Evolutionary conservation across 345 rosid genomes (phyloP), one percentile per base, ranked within the genome.

Genomic region (Bretschneidera sinensis): DNA sequence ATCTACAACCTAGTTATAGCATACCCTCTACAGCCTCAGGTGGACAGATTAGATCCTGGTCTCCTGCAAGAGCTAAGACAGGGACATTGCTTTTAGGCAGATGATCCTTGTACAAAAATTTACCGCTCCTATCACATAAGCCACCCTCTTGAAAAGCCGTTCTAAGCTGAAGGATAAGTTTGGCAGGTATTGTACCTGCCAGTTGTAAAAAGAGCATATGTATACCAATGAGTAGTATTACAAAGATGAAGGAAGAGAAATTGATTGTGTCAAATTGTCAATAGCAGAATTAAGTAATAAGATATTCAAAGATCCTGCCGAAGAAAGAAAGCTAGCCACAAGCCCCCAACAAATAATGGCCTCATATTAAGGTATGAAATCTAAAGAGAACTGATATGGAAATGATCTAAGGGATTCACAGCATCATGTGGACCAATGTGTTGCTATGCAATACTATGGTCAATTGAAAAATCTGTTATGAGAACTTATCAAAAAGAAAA

Each of bases 11-110:
- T 50, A 43, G 48, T 28, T 51, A 51, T 21, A 55, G 52, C 65
- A 45, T 81, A 87, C 99, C 96, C 66, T 84, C 86, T 31, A 90
- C 99, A 70, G 99, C 96, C 58, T 76, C 85, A 35, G 95, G 92
- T 22, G 99, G 99, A 59, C 99, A 94, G 67, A 94, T 89, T 65
- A 83, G 78, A 84, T 94, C 97, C 70, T 61, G 71, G 64, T 94
- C 96, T 68, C 99, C 99, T 24, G 99, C 99, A 61, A 90, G 61
- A 1, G 99, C 99, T 72, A 94, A 71, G 63, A 90, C 78, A 53
- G 99, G 97, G 45, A 86, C 82, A 67, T 35, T 80, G 71, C 72
- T 69, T 65, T 67, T 73, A 62, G 64, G 67, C 60, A 90, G 70
- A 73, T 87, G 81, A 53, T 86, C 86, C 82, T 86, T 88, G 79